Base-by-base conservation (phyloP, 768 basidiomycete genomes). In the Termitomyces heimii region DNA sequence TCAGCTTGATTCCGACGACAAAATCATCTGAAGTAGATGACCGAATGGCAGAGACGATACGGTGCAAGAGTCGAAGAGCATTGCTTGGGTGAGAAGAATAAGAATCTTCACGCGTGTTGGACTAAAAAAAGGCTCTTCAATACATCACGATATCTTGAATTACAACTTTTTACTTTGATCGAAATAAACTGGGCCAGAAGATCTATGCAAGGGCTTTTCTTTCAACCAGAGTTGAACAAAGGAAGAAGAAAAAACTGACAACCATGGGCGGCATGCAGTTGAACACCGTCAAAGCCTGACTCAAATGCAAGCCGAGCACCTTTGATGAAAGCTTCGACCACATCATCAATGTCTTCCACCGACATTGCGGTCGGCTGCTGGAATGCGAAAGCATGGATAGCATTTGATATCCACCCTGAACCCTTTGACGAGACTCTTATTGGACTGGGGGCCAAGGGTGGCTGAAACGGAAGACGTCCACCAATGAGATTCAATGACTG, bases 241-340 rank as follows among this genome's bases (percentile, higher is more conserved):
- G 12, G 10, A n/a, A n/a, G 10, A 26, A 28, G 13, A 34, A 57
- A 20, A 32, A 5, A 81, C 89, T 70, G 54, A 92, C 89, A 94
- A 37, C 93, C 93, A 69, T 95, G 93, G 1, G 86, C 86, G 26
- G 77, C 87, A 67, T 97, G 95, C 10, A 98, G 60, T 65, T 97
- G 83, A 4, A 96, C 73, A 0, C 95, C 94, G 60, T 96, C 91
- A 67, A 94, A 95, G 0, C 91, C 92, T 40, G 86, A 73, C 53
- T 79, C 67, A 18, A 76, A 68, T 9, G 91, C 92, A 32, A 89
- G 63, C 42, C 70, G 65, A 0, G 93, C 90, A 5, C 86, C 90
- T 40, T 73, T 71, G 2, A 88, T 78, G 64, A 96, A 98, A 8
- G 70, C 73, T 1, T 75, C 72, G 0, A 92, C 78, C 6, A 85